These are phyloP conservation scores for Celoporthe dispersa DNA, from an alignment of 2,329 filamentous ascomycete species.

Conservation along the genomic window DNA sequence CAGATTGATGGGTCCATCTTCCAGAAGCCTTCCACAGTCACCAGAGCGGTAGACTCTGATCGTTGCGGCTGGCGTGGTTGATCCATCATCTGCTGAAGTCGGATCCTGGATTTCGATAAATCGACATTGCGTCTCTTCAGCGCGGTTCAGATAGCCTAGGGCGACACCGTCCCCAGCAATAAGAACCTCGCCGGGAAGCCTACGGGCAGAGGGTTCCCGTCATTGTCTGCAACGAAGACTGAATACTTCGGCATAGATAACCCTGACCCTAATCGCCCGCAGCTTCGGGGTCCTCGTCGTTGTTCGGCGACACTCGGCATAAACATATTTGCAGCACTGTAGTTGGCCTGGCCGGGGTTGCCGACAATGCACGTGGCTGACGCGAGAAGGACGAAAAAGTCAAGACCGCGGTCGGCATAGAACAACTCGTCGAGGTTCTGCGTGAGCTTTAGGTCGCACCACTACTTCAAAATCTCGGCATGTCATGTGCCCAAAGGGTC, in stretches of 20 bases:
- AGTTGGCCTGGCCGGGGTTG: too few relatives aligned
- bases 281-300: too few relatives aligned
- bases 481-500: background rate
- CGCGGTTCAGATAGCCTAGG: slow-evolving; percentile 43
- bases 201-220: slow-evolving; percentile 36
- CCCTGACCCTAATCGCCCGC: too few relatives aligned
- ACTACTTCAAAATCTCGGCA: background rate
- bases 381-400: too few relatives aligned
- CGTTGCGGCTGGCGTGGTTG: background rate
- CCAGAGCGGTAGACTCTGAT: slow-evolving; percentile 45
- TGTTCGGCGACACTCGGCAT: too few relatives aligned
- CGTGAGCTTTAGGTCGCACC: slow-evolving; percentile 9
- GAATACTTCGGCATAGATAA: slow-evolving; percentile 37
- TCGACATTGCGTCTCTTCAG: slow-evolving; percentile 28
- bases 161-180: slow-evolving; percentile 46
- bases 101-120: slow-evolving; percentile 1
- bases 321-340: too few relatives aligned
- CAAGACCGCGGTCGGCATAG: too few relatives aligned
- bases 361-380: too few relatives aligned
- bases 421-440: too few relatives aligned
- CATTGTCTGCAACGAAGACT: slow-evolving; percentile 46
- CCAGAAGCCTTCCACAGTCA: slow-evolving; percentile 41
- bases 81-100: background rate
- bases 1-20: slow-evolving; percentile 41
- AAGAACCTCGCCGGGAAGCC: slow-evolving; percentile 46